Evolutionary conservation across 2,329 filamentous ascomycete genomes (phyloP), one percentile per base, ranked within the genome.

Genomic region (Aureobasidium namibiae): DNA sequence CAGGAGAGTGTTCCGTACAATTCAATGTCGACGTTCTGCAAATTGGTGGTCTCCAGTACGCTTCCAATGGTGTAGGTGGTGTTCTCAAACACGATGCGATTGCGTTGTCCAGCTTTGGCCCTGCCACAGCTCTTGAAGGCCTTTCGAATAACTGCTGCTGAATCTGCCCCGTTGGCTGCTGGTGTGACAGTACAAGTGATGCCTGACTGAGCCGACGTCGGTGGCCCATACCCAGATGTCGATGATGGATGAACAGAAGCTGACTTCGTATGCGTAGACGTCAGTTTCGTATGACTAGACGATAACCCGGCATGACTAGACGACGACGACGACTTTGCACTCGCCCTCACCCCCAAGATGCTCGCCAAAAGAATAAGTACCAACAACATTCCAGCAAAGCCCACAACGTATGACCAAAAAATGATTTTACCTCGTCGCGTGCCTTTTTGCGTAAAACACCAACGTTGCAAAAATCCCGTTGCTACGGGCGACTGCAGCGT

Each of bases 1-100:
- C 72, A 75, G 61, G 79, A 64, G 3, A 80, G 70, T 5, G 72
- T 80, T 7, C 79, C 79, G 29, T 73, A 67, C 49, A 81, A 70
- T 59, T 80, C 76, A 48, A 81, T 72, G 34, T 78, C 74, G 16
- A 75, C 73, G 62, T 81, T 76, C 36, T 69, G 65, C 23, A 82
- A 70, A 60, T 72, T 69, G 1, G 74, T 75, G 11, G 74, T 78
- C 61, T 79, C 76, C 78, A 82, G 77, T 3, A 79, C 73, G 41
- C 74, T 73, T 34, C 74, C 74, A 62, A 81, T 73, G 63, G 80
- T 70, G 69, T 79, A 81, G 1, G 74, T 74, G 1, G 72, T 74
- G 56, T 78, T 77, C 29, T 73, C 69, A 65, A 83, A 79, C 39
- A 81, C 72, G 60, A 83, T 73, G 50, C 71, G 77, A 41, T 79